phyloP scores from a whole-genome alignment of 2,329 filamentous ascomycete species.

The Diplodia corticola region DNA sequence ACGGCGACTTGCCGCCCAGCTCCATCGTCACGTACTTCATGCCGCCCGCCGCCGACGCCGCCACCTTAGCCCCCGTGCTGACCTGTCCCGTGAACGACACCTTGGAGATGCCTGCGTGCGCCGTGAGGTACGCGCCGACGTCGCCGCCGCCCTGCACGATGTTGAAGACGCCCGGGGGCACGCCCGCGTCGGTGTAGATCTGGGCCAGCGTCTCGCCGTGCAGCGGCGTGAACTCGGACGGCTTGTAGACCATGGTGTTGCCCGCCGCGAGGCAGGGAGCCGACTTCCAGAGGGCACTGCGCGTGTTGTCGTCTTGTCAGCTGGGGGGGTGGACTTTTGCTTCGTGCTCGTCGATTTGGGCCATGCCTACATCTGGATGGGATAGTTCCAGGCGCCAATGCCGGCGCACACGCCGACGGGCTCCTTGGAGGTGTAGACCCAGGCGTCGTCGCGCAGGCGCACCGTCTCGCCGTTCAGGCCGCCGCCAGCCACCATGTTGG shows the following conservation, averaged over 20 bases:
- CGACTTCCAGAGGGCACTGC: slow-evolving; percentile 76
- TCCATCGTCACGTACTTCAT: slow-evolving; percentile 96
- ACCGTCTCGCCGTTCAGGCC: slow-evolving; percentile 80
- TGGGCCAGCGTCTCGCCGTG: slow-evolving; percentile 74
- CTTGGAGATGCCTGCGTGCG: slow-evolving; percentile 73
- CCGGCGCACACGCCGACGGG: slow-evolving; percentile 81
- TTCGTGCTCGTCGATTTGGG: neutral
- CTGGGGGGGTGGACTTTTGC: too few species aligned
- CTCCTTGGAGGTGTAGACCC: slow-evolving; percentile 80
- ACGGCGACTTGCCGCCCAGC: slow-evolving; percentile 81
- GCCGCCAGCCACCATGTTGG: slow-evolving; percentile 73
- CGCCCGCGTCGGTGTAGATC: slow-evolving; percentile 74
- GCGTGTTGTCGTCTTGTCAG: neutral
- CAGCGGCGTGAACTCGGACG: slow-evolving; percentile 83
- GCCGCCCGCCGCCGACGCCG: slow-evolving; percentile 68
- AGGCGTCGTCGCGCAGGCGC: slow-evolving; percentile 71
- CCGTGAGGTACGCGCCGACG: slow-evolving; percentile 72
- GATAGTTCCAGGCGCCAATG: slow-evolving; percentile 91
- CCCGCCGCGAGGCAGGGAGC: slow-evolving; percentile 82
- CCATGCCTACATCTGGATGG: slow-evolving; percentile 68
- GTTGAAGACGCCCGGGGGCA: slow-evolving; percentile 81
- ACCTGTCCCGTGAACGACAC: slow-evolving; percentile 91
- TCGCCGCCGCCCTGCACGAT: slow-evolving; percentile 68
- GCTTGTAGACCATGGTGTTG: slow-evolving; percentile 90
- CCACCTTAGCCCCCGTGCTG: slow-evolving; percentile 78